These are phyloP conservation scores for Trametopsis cervina DNA, from an alignment of 768 basidiomycete genomes.

Conservation along the genomic window DNA sequence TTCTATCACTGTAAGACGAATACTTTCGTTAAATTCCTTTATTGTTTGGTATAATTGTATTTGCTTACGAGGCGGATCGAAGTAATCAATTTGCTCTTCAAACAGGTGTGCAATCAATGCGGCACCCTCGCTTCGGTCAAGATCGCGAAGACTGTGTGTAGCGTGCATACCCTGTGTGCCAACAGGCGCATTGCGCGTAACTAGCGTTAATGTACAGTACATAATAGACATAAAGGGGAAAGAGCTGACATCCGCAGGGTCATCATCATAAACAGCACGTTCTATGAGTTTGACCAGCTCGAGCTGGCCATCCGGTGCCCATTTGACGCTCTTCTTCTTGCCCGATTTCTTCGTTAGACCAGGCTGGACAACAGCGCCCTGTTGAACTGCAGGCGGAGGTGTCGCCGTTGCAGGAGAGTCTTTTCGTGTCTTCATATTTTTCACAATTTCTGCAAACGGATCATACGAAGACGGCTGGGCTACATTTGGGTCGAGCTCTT, in stretches of 20 bases:
- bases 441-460: constrained; percentile 79
- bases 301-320: constrained; percentile 69
- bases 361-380: constrained; percentile 26
- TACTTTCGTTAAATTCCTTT: constrained; percentile 12
- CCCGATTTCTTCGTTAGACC: constrained; percentile 28
- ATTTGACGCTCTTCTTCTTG: constrained; percentile 72
- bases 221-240: constrained; percentile 33
- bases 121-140: constrained; percentile 84
- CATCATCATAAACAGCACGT: constrained; percentile 84
- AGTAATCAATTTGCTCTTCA: constrained; percentile 85
- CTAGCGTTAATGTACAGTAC: constrained; percentile 46
- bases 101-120: constrained; percentile 78
- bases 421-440: constrained; percentile 66
- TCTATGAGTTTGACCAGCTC: constrained; percentile 76
- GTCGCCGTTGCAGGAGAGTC: constrained; percentile 58
- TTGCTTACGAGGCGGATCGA: constrained; percentile 70
- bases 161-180: constrained; percentile 64
- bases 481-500: constrained; percentile 49
- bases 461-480: constrained; percentile 74
- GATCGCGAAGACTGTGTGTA: constrained; percentile 69
- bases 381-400: constrained; percentile 40
- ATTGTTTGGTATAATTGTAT: constrained; percentile 6
- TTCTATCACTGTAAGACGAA: constrained; percentile 46
- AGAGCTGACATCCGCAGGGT: constrained; percentile 76
- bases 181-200: constrained; percentile 22